Base-by-base conservation (phyloP, 257 asterid species). In the Linaria vulgaris region DNA sequence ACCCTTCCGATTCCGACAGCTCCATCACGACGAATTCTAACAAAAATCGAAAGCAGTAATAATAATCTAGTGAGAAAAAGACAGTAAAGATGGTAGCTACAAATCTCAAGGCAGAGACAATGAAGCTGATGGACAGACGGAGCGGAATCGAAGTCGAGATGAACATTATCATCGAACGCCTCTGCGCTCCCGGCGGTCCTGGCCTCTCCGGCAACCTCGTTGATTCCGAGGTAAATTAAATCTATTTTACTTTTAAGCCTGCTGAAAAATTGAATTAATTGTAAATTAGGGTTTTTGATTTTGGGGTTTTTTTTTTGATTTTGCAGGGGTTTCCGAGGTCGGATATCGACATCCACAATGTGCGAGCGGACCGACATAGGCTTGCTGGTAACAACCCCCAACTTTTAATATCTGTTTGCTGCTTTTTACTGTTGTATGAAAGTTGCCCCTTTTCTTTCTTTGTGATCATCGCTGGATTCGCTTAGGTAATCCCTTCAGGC, bases 271-370 rank as follows among this genome's bases (percentile, higher is more conserved):
- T 20, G 4, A 46, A 12, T 74, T 50, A 12, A 24, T 51, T 30
- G 3, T 69, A 14, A 16, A 23, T 16, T 61, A 27, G 8, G 20
- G n/a, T n/a, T 27, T 34, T 16, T 10, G 0, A 8, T 30, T 44
- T 31, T 8, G 54, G 20, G 54, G 25, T 15, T 27, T 27, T 27
- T 23, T 11, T 49, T 39, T 41, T 20, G 59, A 23, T 14, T 69
- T 27, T 79, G 79, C 86, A 92, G 99, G 97, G 99, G 13, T 92
- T 92, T 72, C 99, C 99, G 17, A 82, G 97, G 82, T 41, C 85
- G 1, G 99, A 89, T 69, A 82, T 92, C 56, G 99, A 89, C 72
- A 77, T 92, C 63, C 86, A 80, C 1, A 45, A 76, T 11, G 96
- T 89, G 43, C 73, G 99, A 69, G 85, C 89, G 12, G 84, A 85